Base-by-base conservation (phyloP, 441 rosid genomes). In the Theobroma grandiflorum region DNA sequence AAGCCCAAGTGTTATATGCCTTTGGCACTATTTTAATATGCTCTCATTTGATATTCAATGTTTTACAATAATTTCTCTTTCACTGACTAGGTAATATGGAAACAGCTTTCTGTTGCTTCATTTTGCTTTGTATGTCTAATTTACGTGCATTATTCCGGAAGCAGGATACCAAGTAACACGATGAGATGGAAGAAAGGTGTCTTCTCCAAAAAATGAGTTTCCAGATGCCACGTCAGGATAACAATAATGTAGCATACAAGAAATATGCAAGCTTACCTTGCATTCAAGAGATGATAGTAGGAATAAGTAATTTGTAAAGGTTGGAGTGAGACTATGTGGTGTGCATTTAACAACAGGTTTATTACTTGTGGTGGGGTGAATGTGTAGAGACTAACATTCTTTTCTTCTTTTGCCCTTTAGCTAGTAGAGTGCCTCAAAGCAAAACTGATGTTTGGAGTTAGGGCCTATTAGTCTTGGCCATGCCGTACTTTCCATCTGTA, bases 321-420 rank as follows among this genome's bases (percentile, higher is more conserved):
- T 38, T 69, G 68, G 42, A 59, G 78, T 68, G 57, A 49, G 11
- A 40, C 26, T 22, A 67, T 61, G 45, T 33, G 62, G 63, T 61
- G 14, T 59, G 35, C 0, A 15, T 10, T 58, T 67, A 72, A 22
- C 26, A 47, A 71, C 50, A 52, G 75, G 69, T 22, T 57, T 37
- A 33, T 66, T 55, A 82, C 67, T 74, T 40, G 72, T 72, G 63
- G 55, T 63, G 52, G 12, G 55, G 35, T 79, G 72, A 70, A 80
- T 72, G 71, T 74, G 64, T 20, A 70, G 49, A 59, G 52, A 72
- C 65, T 16, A 64, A 61, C 18, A 63, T 22, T 78, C 57, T 72
- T 67, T 69, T 64, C 61, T 18, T 57, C 53, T 49, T 42, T 18
- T 10, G 31, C 35, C 61, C 52, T 55, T 64, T 43, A 3, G 50